Conservation (phyloP, 2,329 filamentous ascomycete species). For the Hypomyces perniciosus region DNA sequence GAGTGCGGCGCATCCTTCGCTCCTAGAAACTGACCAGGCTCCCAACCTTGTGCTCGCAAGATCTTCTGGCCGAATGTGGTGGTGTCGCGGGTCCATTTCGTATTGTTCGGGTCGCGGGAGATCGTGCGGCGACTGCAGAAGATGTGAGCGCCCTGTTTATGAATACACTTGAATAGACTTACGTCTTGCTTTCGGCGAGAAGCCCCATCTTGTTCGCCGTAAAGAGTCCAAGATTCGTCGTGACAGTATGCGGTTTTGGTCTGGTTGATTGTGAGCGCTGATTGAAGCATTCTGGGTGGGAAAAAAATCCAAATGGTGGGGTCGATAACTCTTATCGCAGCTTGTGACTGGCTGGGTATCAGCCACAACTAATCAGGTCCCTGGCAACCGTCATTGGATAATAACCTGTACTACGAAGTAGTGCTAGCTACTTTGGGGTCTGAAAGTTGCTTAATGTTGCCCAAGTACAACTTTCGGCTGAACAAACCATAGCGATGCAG, state of each 20-base stretch:
- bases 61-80: constrained; percentile 84
- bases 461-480: too few species aligned
- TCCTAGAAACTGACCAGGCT: constrained; percentile 76
- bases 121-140: constrained; percentile 54
- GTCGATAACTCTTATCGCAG: constrained; percentile 23
- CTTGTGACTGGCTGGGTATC: constrained; percentile 18
- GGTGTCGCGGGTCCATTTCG: constrained; percentile 79
- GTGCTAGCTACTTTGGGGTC: too few species aligned
- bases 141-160: constrained; percentile 11
- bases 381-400: too few species aligned
- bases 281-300: constrained; percentile 11
- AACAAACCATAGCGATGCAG: too few species aligned
- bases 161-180: constrained; percentile 4
- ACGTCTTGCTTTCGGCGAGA: constrained; percentile 32
- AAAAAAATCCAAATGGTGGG: constrained; percentile 28
- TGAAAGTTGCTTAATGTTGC: too few species aligned
- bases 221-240: not conserved
- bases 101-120: constrained; percentile 91
- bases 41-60: constrained; percentile 83
- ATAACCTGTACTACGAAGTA: too few species aligned
- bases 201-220: constrained; percentile 26
- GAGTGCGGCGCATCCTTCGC: constrained; percentile 69
- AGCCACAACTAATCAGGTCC: not conserved
- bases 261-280: not conserved
- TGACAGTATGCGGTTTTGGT: not conserved